phyloP scores from a whole-genome alignment of 1,284 basidiomycete genomes.

The Cystobasidium sp. region DNA sequence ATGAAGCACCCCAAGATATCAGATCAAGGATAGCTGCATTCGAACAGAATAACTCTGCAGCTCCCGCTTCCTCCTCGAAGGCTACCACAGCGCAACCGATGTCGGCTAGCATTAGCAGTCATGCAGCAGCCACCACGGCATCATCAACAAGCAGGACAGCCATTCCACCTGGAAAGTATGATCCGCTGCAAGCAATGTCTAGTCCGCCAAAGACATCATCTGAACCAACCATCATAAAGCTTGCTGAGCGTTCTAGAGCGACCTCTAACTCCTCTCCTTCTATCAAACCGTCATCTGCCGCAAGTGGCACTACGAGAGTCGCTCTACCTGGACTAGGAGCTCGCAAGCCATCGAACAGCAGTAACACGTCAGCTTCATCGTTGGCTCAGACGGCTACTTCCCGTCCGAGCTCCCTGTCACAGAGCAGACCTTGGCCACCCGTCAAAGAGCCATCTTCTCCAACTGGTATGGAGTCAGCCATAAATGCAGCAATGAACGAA shows the following conservation, averaged over 20 bases:
- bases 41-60: constrained; percentile 5
- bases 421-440: constrained; percentile 9
- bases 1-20: constrained; percentile 14
- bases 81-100: neutral
- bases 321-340: constrained; percentile 13
- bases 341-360: neutral
- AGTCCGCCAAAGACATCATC: neutral
- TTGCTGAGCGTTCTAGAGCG: neutral
- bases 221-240: constrained; percentile 7
- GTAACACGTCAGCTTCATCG: neutral
- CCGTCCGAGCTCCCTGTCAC: neutral
- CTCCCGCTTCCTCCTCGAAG: neutral
- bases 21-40: constrained; percentile 32
- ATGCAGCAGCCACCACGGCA: neutral
- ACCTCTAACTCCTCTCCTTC: neutral
- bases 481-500: constrained; percentile 8
- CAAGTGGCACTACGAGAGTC: constrained; percentile 5
- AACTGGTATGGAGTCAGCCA: neutral
- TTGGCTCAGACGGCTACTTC: neutral
- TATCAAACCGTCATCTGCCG: neutral
- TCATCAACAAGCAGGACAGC: neutral
- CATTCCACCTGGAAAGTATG: constrained; percentile 21
- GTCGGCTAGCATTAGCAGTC: neutral
- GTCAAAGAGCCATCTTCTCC: neutral
- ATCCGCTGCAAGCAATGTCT: constrained; percentile 19